Conservation (phyloP, 306 rosid species). For the Aeschynomene evenia region DNA sequence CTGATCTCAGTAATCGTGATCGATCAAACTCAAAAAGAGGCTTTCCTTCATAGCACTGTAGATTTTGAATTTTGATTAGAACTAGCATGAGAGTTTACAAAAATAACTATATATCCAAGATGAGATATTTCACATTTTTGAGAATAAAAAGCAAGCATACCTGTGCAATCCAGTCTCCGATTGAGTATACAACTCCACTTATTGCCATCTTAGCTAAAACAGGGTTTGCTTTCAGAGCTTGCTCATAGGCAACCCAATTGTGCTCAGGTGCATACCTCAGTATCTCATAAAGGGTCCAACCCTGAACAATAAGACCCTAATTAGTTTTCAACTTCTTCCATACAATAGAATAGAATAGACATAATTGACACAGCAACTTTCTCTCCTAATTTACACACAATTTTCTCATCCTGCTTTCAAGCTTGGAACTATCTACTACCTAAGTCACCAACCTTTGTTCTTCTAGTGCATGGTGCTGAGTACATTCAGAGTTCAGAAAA, state of each 20-base stretch:
- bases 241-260: constrained; percentile 95
- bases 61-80: constrained; percentile 29
- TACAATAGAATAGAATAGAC: background rate
- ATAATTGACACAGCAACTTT: background rate
- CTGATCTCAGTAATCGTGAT: constrained; percentile 76
- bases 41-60: constrained; percentile 89
- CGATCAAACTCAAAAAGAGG: constrained; percentile 81
- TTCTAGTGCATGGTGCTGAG: background rate
- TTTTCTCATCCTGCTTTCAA: background rate
- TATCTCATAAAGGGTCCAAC: constrained; percentile 94
- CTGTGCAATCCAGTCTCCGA: constrained; percentile 98
- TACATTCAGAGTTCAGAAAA: background rate
- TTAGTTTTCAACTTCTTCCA: constrained; percentile 24
- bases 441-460: background rate
- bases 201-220: constrained; percentile 92
- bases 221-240: constrained; percentile 80
- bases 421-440: background rate
- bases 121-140: constrained; percentile 9
- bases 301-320: constrained; percentile 52
- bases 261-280: constrained; percentile 92
- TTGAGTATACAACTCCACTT: constrained; percentile 82
- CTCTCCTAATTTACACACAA: background rate
- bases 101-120: background rate
- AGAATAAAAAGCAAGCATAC: constrained; percentile 40
- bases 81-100: background rate